Base-by-base conservation (phyloP, 108 stramenopile species). In the Cyclotella baltica region DNA sequence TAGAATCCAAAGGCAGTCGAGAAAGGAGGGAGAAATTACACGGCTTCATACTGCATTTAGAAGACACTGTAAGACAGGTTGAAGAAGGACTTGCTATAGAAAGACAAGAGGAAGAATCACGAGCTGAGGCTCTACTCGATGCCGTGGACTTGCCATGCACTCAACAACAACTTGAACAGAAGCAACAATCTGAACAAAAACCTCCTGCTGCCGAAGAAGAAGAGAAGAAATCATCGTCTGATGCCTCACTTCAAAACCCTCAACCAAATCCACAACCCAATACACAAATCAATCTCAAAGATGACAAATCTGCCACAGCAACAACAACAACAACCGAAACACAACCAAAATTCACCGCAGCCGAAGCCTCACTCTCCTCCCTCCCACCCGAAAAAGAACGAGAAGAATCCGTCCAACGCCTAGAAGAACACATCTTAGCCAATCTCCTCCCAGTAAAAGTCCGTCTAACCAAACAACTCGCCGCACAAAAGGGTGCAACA, bases 21-120 rank as follows among this genome's bases (percentile, higher is more conserved):
- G 90, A 91, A 86, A 86, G 93, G 56, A 75, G 93, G 46, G 93
- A 94, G 69, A 94, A 94, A 77, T 79, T 94, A 58, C 93, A 94
- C 59, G 88, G 88, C 5, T 94, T 94, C 71, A 94, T 94, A 63
- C 37, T 88, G 46, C 93, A 94, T 75, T 65, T 94, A 33, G 88
- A 92, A 70, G 93, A 94, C 48, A 92, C 91, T 5, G 83, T 92
- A 51, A 76, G 89, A 35, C 91, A 94, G 70, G 89, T 94, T 62
- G 77, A 87, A 22, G 77, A 80, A 25, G 91, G 91, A 2, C 87
- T 88, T 58, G 62, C 78, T 28, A 16, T 78, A 34, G 91, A 94
- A 75, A 68, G 53, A 9, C 75, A 72, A 36, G 79, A 75, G 29
- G 70, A 67, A 30, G 34, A 25, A 53, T 2, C n/a, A 27, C 35